Evolutionary conservation across 176 grass and related monocot genomes (phyloP), one percentile per base, ranked within the genome.

Genomic region (Rhipidocladum racemiflorum): DNA sequence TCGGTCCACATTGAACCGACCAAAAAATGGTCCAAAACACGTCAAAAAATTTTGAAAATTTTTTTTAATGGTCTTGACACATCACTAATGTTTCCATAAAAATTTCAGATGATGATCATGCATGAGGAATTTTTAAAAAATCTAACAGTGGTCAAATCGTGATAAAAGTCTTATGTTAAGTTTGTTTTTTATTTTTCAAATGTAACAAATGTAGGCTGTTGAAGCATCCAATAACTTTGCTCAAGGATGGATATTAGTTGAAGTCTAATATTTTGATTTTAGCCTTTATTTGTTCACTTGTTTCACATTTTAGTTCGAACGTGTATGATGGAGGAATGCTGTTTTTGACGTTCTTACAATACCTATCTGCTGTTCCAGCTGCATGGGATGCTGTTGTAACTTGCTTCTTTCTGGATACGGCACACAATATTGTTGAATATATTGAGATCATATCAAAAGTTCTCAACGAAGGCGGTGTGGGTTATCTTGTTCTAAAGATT

Each of bases 361-460:
- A 48, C 72, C 35, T 45, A 21, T 76, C 14, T 85, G 71, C 36
- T 85, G 32, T 70, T 93, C 74, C 83, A 99, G 96, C 79, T 83
- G 82, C 89, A 82, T 99, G 96, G 96, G 96, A 99, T 91, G 92
- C 91, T 93, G 91, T 99, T 89, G 96, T 95, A 57, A 95, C 92
- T 32, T 99, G 92, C 78, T 99, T 99, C 83, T 99, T 99, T 77
- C 67, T 99, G 34, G 96, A 99, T 79, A 95, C 91, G 6, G 91
- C 96, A 65, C 96, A 95, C n/a, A n/a, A n/a, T n/a, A n/a, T n/a
- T n/a, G n/a, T n/a, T 88, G 93, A 99, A 88, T 99, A 99, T 69
- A 91, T 95, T 74, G 93, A 99, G 77, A 95, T 91, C 44, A 91
- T 99, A 93, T 93, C 92, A 85, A 95, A 93, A 90, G 56, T 95